Evolutionary conservation across 2,329 filamentous ascomycete genomes (phyloP).

Genomic region (Botrytis tulipae): DNA sequence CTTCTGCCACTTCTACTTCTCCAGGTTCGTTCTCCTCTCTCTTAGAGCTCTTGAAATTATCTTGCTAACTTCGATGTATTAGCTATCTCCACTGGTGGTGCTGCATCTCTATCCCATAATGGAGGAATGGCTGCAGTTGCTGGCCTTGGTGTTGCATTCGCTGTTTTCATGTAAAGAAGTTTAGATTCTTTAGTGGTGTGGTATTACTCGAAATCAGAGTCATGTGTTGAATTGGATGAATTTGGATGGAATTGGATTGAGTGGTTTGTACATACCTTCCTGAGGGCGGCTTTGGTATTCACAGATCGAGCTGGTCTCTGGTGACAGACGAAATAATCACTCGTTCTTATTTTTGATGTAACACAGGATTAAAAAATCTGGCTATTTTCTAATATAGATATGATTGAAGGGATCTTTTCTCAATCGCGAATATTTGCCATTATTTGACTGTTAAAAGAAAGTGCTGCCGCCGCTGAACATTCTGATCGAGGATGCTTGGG

Average conservation of each 20-base stretch:
- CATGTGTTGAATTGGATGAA: background rate
- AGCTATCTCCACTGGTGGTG: slow-evolving; percentile 27
- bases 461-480: no score
- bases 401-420: background rate
- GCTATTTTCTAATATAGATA: background rate
- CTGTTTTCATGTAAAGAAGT: slow-evolving; percentile 36
- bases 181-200: background rate
- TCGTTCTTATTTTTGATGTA: background rate
- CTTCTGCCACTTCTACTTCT: slow-evolving; percentile 15
- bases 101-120: slow-evolving; percentile 27
- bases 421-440: background rate
- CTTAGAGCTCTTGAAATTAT: background rate
- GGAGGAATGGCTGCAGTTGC: slow-evolving; percentile 36
- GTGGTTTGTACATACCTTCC: background rate
- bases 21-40: slow-evolving; percentile 1
- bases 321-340: background rate
- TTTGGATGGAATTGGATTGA: background rate
- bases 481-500: background rate
- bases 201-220: background rate
- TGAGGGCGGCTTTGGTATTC: background rate
- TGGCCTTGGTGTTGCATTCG: slow-evolving; percentile 36
- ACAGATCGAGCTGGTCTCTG: slow-evolving; percentile 8
- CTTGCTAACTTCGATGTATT: background rate
- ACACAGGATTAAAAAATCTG: background rate
- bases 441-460: background rate